phyloP scores from a whole-genome alignment of 139 green algal species.

The Picochlorum sp. region DNA sequence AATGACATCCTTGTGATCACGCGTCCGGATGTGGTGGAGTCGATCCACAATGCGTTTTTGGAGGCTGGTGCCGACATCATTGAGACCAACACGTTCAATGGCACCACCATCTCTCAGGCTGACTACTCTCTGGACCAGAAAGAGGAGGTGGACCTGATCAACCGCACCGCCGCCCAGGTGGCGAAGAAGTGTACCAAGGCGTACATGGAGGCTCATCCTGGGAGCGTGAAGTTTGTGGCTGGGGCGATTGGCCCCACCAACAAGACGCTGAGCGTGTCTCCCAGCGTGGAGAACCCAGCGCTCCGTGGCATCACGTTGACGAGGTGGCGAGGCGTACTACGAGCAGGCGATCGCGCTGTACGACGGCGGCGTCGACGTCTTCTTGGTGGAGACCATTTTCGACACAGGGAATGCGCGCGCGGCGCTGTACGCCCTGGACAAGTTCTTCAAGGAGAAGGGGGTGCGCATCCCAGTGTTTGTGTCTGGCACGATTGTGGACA shows the following conservation, averaged over 20 bases:
- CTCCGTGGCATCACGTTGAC: slow-evolving; percentile 77
- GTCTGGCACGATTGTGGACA: slow-evolving; percentile 94
- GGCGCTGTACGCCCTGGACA: slow-evolving; percentile 87
- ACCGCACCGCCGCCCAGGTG: slow-evolving; percentile 46
- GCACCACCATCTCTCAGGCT: slow-evolving; percentile 74
- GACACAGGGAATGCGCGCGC: slow-evolving; percentile 97
- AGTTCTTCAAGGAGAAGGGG: slow-evolving; percentile 74
- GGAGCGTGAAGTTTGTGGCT: slow-evolving; percentile 78
- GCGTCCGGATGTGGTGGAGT: slow-evolving; percentile 81
- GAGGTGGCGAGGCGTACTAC: slow-evolving; percentile 93
- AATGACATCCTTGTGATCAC: slow-evolving; percentile 96
- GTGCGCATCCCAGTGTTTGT: slow-evolving; percentile 88
- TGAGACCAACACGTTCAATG: slow-evolving; percentile 99
- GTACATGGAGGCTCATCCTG: slow-evolving; percentile 4
- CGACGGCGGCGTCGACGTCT: slow-evolving; percentile 87
- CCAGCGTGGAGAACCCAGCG: slow-evolving; percentile 94
- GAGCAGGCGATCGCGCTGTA: slow-evolving; percentile 79
- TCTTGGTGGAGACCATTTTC: slow-evolving; percentile 99
- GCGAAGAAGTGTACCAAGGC: no score
- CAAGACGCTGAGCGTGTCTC: slow-evolving; percentile 92
- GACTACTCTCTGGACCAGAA: slow-evolving; percentile 86
- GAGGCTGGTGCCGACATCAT: slow-evolving; percentile 92
- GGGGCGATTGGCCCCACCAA: slow-evolving; percentile 94
- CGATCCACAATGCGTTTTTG: slow-evolving; percentile 90
- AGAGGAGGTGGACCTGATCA: slow-evolving; percentile 89